phyloP scores from a whole-genome alignment of 2,329 filamentous ascomycete species.

The Phoma sp. region DNA sequence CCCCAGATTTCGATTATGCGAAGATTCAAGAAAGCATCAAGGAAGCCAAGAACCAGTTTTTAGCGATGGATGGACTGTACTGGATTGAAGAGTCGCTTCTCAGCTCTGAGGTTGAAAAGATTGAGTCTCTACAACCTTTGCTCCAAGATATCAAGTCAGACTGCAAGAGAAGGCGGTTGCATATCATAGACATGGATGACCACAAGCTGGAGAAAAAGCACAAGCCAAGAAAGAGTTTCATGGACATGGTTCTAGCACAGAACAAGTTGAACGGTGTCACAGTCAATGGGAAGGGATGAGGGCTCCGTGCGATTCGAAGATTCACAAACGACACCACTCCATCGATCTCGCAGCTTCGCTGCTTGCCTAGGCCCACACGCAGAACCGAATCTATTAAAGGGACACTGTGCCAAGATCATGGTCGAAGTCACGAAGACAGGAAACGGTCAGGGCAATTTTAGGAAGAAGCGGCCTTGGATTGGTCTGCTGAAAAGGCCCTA shows the following conservation, averaged over 20 bases:
- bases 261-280: conserved; percentile 31
- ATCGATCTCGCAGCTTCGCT: not conserved
- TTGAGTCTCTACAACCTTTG: conserved; percentile 35
- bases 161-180: conserved; percentile 34
- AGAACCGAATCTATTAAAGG: too few relatives aligned
- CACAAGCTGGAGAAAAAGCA: conserved; percentile 32
- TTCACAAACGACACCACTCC: not conserved
- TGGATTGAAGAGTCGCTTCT: conserved; percentile 44
- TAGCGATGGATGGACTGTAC: conserved; percentile 47
- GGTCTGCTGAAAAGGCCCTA: conserved; percentile 15
- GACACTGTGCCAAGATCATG: not conserved
- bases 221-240: conserved; percentile 45
- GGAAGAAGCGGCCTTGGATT: conserved; percentile 5
- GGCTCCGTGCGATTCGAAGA: not conserved
- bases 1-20: conserved; percentile 45
- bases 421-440: conserved; percentile 39
- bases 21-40: conserved; percentile 45
- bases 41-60: conserved; percentile 45
- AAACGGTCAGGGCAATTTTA: conserved; percentile 44
- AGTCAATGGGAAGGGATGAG: conserved; percentile 36
- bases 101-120: conserved; percentile 37
- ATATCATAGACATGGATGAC: conserved; percentile 26
- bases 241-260: conserved; percentile 41
- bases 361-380: not conserved
- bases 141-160: conserved; percentile 38